phyloP scores from a whole-genome alignment of 768 basidiomycete genomes.

The Lactarius deliciosus region DNA sequence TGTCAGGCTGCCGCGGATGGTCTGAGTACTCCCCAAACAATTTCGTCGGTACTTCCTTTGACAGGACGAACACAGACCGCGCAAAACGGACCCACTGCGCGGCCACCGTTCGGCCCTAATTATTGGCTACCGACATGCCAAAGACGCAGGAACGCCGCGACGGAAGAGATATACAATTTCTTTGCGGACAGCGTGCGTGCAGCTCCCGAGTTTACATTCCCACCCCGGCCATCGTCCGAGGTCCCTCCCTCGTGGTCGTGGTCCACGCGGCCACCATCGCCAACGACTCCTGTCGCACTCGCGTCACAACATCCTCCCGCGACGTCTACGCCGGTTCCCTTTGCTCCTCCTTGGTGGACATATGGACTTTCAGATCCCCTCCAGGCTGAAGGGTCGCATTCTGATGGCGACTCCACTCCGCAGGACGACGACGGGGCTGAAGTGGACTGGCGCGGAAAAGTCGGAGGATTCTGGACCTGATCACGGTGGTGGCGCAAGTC shows the following conservation, averaged over 20 bases:
- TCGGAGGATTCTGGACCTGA: slow-evolving; percentile 17
- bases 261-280: slow-evolving; percentile 5
- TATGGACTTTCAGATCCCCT: slow-evolving; percentile 7
- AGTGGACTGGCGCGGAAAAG: slow-evolving; percentile 26
- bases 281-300: neutral
- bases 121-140: slow-evolving; percentile 33
- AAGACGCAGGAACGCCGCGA: slow-evolving; percentile 3
- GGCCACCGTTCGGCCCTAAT: slow-evolving; percentile 32
- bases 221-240: slow-evolving; percentile 1
- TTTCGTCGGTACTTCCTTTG: slow-evolving; percentile 43
- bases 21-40: slow-evolving; percentile 40
- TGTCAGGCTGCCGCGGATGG: slow-evolving; percentile 57
- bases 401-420: neutral
- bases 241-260: neutral
- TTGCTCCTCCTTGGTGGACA: slow-evolving; percentile 14
- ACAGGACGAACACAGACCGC: slow-evolving; percentile 36
- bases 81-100: slow-evolving; percentile 22
- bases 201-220: slow-evolving; percentile 23
- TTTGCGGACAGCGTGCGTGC: slow-evolving; percentile 25
- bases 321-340: slow-evolving; percentile 5
- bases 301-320: slow-evolving; percentile 4
- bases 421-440: slow-evolving; percentile 15
- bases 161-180: slow-evolving; percentile 22
- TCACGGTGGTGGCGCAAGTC: neutral
- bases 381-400: slow-evolving; percentile 1